phyloP scores from a whole-genome alignment of 177 flowering plant species.

The Vitis hybrid region DNA sequence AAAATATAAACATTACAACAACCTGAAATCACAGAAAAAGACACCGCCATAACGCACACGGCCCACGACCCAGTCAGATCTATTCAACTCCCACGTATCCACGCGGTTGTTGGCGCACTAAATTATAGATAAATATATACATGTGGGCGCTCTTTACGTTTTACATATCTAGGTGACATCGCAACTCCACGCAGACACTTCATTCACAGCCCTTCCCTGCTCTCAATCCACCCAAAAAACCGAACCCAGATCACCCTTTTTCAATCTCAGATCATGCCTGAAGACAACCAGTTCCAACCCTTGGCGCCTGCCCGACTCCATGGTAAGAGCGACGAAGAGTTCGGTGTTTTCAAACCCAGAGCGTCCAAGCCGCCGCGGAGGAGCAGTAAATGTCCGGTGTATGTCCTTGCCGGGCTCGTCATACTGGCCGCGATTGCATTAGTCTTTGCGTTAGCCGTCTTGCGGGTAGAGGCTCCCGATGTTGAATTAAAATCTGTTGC shows the following conservation, averaged over 20 bases:
- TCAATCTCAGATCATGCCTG: neutral
- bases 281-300: neutral
- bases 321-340: neutral
- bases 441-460: constrained; percentile 2
- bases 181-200: too few relatives aligned
- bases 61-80: too few relatives aligned
- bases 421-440: neutral
- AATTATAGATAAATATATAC: too few relatives aligned
- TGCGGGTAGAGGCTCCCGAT: constrained; percentile 10
- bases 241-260: neutral
- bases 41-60: too few relatives aligned
- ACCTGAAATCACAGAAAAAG: too few relatives aligned
- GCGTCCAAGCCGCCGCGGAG: neutral
- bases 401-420: neutral
- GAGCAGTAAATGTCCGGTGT: neutral
- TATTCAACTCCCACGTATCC: too few relatives aligned
- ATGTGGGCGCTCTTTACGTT: too few relatives aligned
- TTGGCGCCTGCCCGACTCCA: neutral
- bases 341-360: neutral
- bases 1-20: too few relatives aligned
- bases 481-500: constrained; percentile 6
- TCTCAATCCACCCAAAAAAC: too few relatives aligned
- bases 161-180: too few relatives aligned
- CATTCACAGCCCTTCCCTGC: too few relatives aligned
- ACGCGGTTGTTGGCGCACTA: too few relatives aligned